phyloP scores from a whole-genome alignment of 2,329 filamentous ascomycete species.

The Claviceps cyperi region DNA sequence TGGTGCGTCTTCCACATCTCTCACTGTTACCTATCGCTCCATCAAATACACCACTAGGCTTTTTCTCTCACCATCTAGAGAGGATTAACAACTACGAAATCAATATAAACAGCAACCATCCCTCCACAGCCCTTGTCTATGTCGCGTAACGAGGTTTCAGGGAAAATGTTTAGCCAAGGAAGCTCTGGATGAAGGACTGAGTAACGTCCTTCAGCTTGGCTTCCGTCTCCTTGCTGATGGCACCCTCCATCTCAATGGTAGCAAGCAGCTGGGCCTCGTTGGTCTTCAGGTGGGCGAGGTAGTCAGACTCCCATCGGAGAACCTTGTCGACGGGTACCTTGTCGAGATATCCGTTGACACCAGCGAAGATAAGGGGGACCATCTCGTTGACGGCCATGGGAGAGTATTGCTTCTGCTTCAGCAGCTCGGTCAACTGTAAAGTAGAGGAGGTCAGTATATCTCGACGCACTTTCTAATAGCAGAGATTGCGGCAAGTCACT shows the following conservation, averaged over 20 bases:
- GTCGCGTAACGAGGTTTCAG: slow-evolving; percentile 15
- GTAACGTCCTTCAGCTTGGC: slow-evolving; percentile 66
- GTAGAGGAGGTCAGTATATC: neutral
- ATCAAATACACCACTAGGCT: slow-evolving; percentile 31
- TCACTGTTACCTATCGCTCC: slow-evolving; percentile 30
- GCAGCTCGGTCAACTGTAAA: slow-evolving; percentile 70
- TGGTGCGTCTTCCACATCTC: slow-evolving; percentile 31
- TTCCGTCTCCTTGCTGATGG: slow-evolving; percentile 89
- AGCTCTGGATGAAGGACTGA: slow-evolving; percentile 82
- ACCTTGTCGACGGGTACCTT: slow-evolving; percentile 79
- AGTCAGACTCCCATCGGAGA: slow-evolving; percentile 85
- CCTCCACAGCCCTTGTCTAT: slow-evolving; percentile 19
- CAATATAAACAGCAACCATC: slow-evolving; percentile 37
- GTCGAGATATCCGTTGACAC: slow-evolving; percentile 97
- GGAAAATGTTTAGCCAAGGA: slow-evolving; percentile 40
- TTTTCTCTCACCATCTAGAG: slow-evolving; percentile 29
- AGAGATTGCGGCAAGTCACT: slow-evolving; percentile 22
- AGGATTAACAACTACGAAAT: slow-evolving; percentile 20
- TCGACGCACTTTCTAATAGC: neutral
- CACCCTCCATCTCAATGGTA: slow-evolving; percentile 89
- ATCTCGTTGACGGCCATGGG: slow-evolving; percentile 99
- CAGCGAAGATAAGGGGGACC: slow-evolving; percentile 97
- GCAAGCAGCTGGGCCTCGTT: slow-evolving; percentile 75
- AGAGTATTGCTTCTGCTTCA: slow-evolving; percentile 99
- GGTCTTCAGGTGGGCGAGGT: slow-evolving; percentile 79